Evolutionary conservation across 2,329 filamentous ascomycete species (phyloP), one percentile per base, ranked within the genome.

Genomic region (Atkinsonella texensis): DNA sequence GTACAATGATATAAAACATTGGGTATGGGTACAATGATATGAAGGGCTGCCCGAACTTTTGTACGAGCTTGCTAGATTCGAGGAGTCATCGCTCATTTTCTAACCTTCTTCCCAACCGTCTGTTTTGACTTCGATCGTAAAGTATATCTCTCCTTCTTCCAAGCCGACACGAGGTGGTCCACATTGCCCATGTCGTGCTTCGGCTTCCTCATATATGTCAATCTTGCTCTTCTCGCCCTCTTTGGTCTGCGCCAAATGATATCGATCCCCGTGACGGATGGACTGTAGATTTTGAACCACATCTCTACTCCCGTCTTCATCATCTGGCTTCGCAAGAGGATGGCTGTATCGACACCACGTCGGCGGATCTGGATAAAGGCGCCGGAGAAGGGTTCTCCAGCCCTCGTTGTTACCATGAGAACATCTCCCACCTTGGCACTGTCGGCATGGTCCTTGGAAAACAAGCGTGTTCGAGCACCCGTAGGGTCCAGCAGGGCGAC

Each of bases 271-370:
- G 86, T 82, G 33, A 97, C 85, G 64, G 87, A 85, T 54, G 91
- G 91, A 64, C 82, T 87, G 74, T 93, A 97, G 53, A 97, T 76
- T 76, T 98, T 98, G 70, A 87, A 89, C 84, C 89, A 95, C 88
- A 95, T 93, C 78, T 98, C 93, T 54, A 95, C 88, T 54, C 88
- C 87, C 7, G 94, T 81, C 60, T 87, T 81, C 58, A 88, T 90
- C 60, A 98, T 73, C 65, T 94, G 83, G 61, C 91, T 91, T 52
- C 93, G 80, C 54, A 98, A 75, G 54, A 95, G 72, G 51, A 98
- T 84, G 4, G 87, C 86, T 2, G 89, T 95, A 71, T 97, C 91
- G 54, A 93, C 80, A 54, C 89, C 89, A n/a, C 86, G 79, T 51
- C 89, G 79, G 52, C 90, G 86, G 65, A 98, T 90, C 64, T 85